Conservation (phyloP, 345 rosid species). For the Pugionium dolabratum region DNA sequence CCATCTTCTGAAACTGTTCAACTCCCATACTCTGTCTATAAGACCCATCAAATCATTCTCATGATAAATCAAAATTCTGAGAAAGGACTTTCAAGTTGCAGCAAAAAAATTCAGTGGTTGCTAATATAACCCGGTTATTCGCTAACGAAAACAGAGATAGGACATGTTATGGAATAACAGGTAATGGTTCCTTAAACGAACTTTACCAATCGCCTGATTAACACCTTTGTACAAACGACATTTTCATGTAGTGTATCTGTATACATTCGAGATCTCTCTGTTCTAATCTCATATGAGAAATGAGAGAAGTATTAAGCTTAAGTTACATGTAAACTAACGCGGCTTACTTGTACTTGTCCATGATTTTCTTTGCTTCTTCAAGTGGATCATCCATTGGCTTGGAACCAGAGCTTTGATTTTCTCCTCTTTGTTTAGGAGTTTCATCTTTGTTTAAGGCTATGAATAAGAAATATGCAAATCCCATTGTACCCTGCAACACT, state of each 20-base stretch:
- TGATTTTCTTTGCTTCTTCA: slow-evolving; percentile 90
- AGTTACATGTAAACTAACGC: background rate
- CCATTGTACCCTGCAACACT: slow-evolving; percentile 79
- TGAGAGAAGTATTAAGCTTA: slow-evolving; percentile 15
- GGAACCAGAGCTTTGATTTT: slow-evolving; percentile 29
- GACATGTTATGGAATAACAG: background rate
- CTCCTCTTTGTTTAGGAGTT: slow-evolving; percentile 52
- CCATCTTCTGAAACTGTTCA: background rate
- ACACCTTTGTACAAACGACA: background rate
- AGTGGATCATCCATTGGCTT: slow-evolving; percentile 47
- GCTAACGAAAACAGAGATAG: background rate
- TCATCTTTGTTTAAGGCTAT: slow-evolving; percentile 84
- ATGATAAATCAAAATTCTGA: background rate
- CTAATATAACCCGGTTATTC: background rate
- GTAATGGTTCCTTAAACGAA: background rate
- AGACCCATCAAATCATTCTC: slow-evolving; percentile 3
- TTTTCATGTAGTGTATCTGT: slow-evolving; percentile 10
- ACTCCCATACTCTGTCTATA: slow-evolving; percentile 1
- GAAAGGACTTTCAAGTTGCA: slow-evolving; percentile 4
- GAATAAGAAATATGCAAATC: slow-evolving; percentile 77
- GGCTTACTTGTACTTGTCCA: slow-evolving; percentile 82
- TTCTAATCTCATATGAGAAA: background rate
- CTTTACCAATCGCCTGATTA: background rate
- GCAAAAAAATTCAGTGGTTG: background rate
- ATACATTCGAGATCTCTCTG: slow-evolving; percentile 10